Evolutionary conservation across 2,329 filamentous ascomycete genomes (phyloP).

Genomic region (Dactylellina leptospora): DNA sequence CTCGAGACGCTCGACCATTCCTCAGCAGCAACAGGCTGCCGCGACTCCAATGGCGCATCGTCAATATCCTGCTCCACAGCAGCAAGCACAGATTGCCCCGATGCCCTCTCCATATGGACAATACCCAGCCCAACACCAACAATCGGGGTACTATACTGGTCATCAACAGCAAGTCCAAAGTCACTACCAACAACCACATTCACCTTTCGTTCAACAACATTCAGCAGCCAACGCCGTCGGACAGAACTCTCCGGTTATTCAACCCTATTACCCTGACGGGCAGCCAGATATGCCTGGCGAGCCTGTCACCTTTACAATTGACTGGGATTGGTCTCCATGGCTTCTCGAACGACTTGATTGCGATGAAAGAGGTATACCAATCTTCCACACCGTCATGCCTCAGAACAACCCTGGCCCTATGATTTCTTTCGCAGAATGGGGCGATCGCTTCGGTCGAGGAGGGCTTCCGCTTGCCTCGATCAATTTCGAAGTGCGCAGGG

Average conservation of each 20-base stretch:
- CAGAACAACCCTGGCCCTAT: not conserved
- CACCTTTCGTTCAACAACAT: slow-evolving; percentile 12
- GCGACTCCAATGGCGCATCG: slow-evolving; percentile 29
- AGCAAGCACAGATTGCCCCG: slow-evolving; percentile 28
- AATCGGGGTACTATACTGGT: not conserved
- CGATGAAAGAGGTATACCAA: slow-evolving; percentile 19
- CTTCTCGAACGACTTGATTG: not conserved
- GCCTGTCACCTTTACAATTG: slow-evolving; percentile 3
- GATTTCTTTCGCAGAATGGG: slow-evolving; percentile 22
- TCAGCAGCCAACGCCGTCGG: not conserved
- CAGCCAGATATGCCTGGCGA: slow-evolving; percentile 24
- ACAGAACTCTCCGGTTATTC: not conserved
- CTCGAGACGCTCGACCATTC: slow-evolving; percentile 20
- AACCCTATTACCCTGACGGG: not conserved
- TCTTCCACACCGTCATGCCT: slow-evolving; percentile 20
- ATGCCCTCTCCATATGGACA: slow-evolving; percentile 40
- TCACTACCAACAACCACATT: slow-evolving; percentile 17
- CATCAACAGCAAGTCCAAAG: slow-evolving; percentile 6
- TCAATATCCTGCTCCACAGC: slow-evolving; percentile 8
- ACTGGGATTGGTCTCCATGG: slow-evolving; percentile 7
- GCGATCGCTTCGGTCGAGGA: slow-evolving; percentile 1
- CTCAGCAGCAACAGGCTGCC: slow-evolving; percentile 13
- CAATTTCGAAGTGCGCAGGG: not conserved
- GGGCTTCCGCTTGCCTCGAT: not conserved
- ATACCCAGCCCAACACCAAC: slow-evolving; percentile 17